Evolutionary conservation across 2,329 filamentous ascomycete genomes (phyloP), one percentile per base, ranked within the genome.

Genomic region (Fulvia fulva): DNA sequence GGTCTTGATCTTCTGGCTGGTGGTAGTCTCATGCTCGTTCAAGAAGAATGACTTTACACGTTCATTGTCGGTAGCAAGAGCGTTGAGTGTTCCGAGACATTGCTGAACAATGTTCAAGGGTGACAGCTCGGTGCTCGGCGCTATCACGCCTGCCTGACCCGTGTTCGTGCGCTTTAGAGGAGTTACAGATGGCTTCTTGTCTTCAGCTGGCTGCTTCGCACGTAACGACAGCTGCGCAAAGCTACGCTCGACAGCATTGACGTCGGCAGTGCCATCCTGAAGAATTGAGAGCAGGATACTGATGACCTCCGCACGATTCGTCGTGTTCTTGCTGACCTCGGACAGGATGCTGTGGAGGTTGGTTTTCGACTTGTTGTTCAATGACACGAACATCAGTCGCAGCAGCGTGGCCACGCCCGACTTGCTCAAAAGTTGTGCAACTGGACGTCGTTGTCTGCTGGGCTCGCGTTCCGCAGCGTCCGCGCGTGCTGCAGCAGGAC

Each of bases 391-490:
- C 93, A 99, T 97, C 9, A 99, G 83, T n/a, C 95, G 90, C 45
- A 99, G 81, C 32, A 99, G 79, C n/a, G 94, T 97, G 25, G 95
- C 94, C 64, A 99, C 87, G 25, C 95, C 94, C 49, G 92, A 84
- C 76, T 96, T 97, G 74, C 99, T 94, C 28, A 99, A 84, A 88
- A 99, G 96, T 72, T 99, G 94, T 23, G 96, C 89, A 58, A 95
- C 89, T 22, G 90, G 87, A 61, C 89, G 88, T 57, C 90, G 86
- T 68, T 89, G 87, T 37, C 58, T 74, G 74, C 46, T 78, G 78
- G 55, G 80, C 46, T 69, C 66, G 12, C 62, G 63, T 28, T 57
- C 61, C 69, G 63, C 75, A 67, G 47, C 57, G 6, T 57, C 53
- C 25, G 43, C 56, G 32, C 57, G 61, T 8, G 44, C 45, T 25